Evolutionary conservation across 257 asterid genomes (phyloP).

Genomic region (Oldenlandia corymbosa): DNA sequence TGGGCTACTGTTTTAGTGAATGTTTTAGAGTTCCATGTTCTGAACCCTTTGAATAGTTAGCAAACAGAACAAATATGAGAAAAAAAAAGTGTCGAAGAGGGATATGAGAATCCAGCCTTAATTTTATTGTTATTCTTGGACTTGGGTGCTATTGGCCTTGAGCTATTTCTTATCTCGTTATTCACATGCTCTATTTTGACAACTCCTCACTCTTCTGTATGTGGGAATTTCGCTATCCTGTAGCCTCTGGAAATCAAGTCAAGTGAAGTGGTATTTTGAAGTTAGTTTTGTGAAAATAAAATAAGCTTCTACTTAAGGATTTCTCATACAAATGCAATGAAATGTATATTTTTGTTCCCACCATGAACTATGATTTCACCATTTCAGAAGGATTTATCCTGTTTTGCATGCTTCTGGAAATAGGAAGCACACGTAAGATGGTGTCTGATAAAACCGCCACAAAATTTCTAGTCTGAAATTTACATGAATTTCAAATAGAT

Average conservation of each 20-base stretch:
- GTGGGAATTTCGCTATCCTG: neutral
- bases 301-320: neutral
- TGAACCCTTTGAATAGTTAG: neutral
- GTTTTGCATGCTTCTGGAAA: neutral
- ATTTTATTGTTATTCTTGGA: neutral
- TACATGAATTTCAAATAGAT: slow-evolving; percentile 1
- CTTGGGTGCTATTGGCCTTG: neutral
- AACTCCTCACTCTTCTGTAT: neutral
- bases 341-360: neutral
- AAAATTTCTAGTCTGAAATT: neutral
- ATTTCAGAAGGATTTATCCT: neutral
- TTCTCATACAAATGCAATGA: too few relatives aligned
- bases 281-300: neutral
- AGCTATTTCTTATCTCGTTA: neutral
- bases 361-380: neutral
- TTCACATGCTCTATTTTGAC: neutral
- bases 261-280: neutral
- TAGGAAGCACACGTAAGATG: neutral
- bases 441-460: neutral
- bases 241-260: neutral
- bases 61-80: neutral
- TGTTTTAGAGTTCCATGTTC: neutral
- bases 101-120: neutral
- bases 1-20: neutral
- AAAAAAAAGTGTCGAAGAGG: neutral